These are phyloP conservation scores for Neopestalotiopsis sp. DNA, from an alignment of 2,329 filamentous ascomycete genomes.

Conservation along the genomic window DNA sequence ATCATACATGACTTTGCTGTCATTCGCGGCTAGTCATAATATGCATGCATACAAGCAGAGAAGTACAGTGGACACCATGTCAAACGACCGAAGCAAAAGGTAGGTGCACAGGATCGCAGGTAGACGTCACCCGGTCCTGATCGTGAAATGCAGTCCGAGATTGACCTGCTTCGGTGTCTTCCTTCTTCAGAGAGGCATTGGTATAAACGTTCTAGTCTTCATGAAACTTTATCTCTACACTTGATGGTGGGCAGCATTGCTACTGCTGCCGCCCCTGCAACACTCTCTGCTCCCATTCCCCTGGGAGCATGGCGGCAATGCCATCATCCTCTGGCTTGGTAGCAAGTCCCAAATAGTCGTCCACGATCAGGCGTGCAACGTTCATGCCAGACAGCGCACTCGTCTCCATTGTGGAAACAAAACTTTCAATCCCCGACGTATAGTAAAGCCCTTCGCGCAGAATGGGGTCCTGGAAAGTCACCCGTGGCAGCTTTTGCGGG, in stretches of 20 bases:
- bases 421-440: constrained; percentile 82
- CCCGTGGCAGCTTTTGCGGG: constrained; percentile 80
- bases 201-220: too few relatives aligned
- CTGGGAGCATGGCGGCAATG: neutral
- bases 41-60: too few relatives aligned
- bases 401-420: constrained; percentile 98
- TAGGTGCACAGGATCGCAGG: too few relatives aligned
- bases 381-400: constrained; percentile 91
- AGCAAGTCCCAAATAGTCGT: constrained; percentile 50
- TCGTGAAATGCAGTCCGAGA: too few relatives aligned
- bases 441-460: constrained; percentile 73
- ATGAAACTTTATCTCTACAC: too few relatives aligned
- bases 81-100: too few relatives aligned
- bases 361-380: constrained; percentile 72
- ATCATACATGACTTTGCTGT: too few relatives aligned
- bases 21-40: too few relatives aligned
- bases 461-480: constrained; percentile 83
- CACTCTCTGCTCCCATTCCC: neutral
- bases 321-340: neutral
- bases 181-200: too few relatives aligned
- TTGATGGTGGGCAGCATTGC: neutral
- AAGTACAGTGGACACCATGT: too few relatives aligned
- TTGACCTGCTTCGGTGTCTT: too few relatives aligned
- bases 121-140: too few relatives aligned
- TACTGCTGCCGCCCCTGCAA: neutral